Base-by-base conservation (phyloP, 148 eudicot genomes). In the Bassia scoparia region DNA sequence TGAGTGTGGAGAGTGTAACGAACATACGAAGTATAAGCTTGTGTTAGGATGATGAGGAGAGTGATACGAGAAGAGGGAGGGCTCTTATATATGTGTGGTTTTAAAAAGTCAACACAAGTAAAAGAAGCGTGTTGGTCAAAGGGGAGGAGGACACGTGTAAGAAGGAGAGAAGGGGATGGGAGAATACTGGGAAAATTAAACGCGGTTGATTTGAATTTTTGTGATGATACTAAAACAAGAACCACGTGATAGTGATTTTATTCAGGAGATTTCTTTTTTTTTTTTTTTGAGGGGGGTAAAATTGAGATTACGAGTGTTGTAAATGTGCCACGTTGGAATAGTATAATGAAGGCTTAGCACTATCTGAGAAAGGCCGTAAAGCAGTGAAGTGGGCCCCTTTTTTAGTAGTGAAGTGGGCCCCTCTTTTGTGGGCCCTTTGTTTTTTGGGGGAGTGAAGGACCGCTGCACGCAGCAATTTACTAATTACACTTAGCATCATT, bases 81-180 rank as follows among this genome's bases (percentile, higher is more conserved):
- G 7, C 11, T 43, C 29, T 30, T 75, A 34, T 80, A 75, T 70
- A 75, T 53, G 33, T 49, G 38, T 41, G 48, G 15, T 2, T 34
- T 34, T 34, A 0, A 23, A 9, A 63, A 29, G 76, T 78, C 80
- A 78, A 78, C 70, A 34, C 74, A 16, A 4, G n/a, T 20, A 8
- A 43, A 38, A 38, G 37, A 77, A 77, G 43, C 76, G 81, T 78
- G 76, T 77, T 73, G 65, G 72, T 72, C 80, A 78, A 62, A 55
- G 76, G 62, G 23, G 70, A 29, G 26, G n/a, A 6, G 3, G 63
- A 69, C 74, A 74, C 53, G 78, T 63, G 78, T 71, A 54, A 59
- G 4, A 20, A 31, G 66, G 66, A 44, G 46, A 43, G 55, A 21
- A 26, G 73, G 1, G 30, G 31, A 10, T 18, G 4, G 11, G 18